phyloP scores from a whole-genome alignment of 208 protist genomes.

The Vickermania ingenoplastis region DNA sequence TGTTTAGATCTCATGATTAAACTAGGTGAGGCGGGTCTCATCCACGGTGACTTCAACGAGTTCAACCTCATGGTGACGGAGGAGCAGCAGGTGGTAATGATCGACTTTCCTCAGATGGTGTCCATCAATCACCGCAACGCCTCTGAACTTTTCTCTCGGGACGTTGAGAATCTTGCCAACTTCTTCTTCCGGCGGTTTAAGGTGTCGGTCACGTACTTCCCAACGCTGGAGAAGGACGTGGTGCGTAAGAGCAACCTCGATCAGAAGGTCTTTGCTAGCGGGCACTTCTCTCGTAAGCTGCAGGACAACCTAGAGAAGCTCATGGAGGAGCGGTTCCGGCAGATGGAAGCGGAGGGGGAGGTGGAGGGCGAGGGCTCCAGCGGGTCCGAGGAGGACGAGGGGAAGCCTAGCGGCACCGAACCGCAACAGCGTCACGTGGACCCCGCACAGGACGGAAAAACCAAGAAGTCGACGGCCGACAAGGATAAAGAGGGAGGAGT shows the following conservation, averaged over 20 bases:
- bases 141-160: constrained; percentile 93
- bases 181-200: constrained; percentile 94
- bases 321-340: constrained; percentile 34
- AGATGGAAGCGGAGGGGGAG: background rate
- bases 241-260: constrained; percentile 64
- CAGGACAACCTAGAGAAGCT: constrained; percentile 67
- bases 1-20: constrained; percentile 91
- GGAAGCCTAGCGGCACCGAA: constrained; percentile 1
- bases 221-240: constrained; percentile 69
- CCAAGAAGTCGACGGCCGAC: constrained; percentile 4
- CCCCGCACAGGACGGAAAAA: constrained; percentile 10
- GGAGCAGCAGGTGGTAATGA: constrained; percentile 91
- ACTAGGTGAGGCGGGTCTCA: constrained; percentile 92
- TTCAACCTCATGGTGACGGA: constrained; percentile 98
- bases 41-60: constrained; percentile 99
- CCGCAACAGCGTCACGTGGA: constrained; percentile 5
- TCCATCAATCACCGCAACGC: constrained; percentile 95
- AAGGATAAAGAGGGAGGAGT: constrained; percentile 6
- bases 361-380: constrained; percentile 11
- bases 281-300: constrained; percentile 57
- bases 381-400: constrained; percentile 17
- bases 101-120: constrained; percentile 99
- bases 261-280: constrained; percentile 71
- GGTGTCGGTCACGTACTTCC: constrained; percentile 53
- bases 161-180: constrained; percentile 94